phyloP scores from a whole-genome alignment of 75 land plant genomes.

The Pinus tabuliformis region DNA sequence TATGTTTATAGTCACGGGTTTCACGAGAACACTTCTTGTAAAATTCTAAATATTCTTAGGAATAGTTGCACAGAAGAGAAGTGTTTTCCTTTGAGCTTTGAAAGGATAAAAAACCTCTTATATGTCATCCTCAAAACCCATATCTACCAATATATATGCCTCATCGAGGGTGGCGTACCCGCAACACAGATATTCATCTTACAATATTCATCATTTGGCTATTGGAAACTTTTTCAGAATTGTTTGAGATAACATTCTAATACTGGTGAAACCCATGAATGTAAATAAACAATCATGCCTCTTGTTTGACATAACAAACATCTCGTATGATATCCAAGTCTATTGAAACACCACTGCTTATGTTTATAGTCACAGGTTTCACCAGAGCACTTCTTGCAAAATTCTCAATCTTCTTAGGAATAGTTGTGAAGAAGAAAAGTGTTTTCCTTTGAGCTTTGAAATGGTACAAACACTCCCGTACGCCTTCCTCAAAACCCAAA shows the following conservation, averaged over 20 bases:
- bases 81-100: slow-evolving; percentile 62
- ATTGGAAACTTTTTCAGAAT: no score
- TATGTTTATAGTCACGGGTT: slow-evolving; percentile 81
- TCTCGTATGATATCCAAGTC: slow-evolving; percentile 25
- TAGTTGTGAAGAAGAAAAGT: slow-evolving; percentile 32
- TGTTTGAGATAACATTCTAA: no score
- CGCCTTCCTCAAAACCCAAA: slow-evolving; percentile 39
- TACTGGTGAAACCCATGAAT: no score
- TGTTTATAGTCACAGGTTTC: no score
- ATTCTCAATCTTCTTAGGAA: slow-evolving; percentile 35
- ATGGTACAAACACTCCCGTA: slow-evolving; percentile 32
- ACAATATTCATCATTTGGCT: no score
- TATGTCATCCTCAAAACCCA: slow-evolving; percentile 92
- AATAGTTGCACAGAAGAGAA: slow-evolving; percentile 91
- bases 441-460: slow-evolving; percentile 37
- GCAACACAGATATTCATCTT: background rate
- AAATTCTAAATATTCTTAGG: slow-evolving; percentile 89
- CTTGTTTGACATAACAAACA: slow-evolving; percentile 41
- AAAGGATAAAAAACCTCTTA: slow-evolving; percentile 87
- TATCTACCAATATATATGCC: slow-evolving; percentile 79
- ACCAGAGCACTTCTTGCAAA: no score
- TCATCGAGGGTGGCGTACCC: slow-evolving; percentile 83
- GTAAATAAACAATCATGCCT: slow-evolving; percentile 9
- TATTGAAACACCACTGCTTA: no score
- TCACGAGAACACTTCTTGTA: slow-evolving; percentile 78